These are phyloP conservation scores for Microsporum canis DNA, from an alignment of 2,329 filamentous ascomycete species.

Conservation along the genomic window DNA sequence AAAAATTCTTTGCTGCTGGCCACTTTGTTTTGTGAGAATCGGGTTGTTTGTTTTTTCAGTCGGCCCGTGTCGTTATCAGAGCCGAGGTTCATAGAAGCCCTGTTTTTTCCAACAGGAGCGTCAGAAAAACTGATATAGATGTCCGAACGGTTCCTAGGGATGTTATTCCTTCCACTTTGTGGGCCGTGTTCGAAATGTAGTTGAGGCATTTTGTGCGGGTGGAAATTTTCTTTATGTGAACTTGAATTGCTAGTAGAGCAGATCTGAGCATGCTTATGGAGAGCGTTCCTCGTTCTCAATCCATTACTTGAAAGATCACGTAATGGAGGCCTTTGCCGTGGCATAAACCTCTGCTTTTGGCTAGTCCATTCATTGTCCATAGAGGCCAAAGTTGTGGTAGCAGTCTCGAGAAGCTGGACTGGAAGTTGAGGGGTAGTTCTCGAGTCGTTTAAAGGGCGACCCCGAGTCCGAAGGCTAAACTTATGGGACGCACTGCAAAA, in stretches of 20 bases:
- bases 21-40: neutral
- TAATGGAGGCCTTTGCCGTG: constrained; percentile 19
- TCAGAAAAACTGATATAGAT: neutral
- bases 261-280: constrained; percentile 33
- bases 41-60: neutral
- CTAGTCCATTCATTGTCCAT: neutral
- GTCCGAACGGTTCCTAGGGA: neutral
- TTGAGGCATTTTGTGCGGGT: constrained; percentile 19
- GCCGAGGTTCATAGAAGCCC: too few species aligned
- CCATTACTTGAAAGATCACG: constrained; percentile 21
- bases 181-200: neutral
- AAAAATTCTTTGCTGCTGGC: neutral
- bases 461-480: neutral
- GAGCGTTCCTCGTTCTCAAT: constrained; percentile 23
- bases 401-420: neutral
- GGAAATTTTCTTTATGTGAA: constrained; percentile 32
- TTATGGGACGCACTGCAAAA: neutral
- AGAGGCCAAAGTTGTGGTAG: neutral
- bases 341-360: neutral
- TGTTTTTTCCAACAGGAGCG: too few species aligned
- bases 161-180: neutral
- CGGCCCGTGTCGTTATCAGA: neutral
- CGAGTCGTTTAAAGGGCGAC: neutral
- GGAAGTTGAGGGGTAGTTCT: neutral
- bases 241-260: constrained; percentile 27